phyloP scores from a whole-genome alignment of 768 basidiomycete species.

The Pulveroboletus sp. region DNA sequence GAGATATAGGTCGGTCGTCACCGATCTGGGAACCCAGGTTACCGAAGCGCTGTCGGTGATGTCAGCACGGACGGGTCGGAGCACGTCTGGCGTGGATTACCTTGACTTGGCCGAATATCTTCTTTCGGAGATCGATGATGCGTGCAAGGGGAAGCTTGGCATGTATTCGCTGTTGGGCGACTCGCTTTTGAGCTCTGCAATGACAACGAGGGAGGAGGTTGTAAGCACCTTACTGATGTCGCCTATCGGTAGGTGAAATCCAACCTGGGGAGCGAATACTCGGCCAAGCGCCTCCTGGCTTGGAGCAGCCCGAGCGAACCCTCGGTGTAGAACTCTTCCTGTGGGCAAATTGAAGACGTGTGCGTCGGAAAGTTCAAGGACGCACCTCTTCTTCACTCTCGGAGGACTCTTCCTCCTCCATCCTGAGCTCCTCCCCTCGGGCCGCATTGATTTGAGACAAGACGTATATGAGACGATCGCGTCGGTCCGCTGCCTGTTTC shows the following conservation, averaged over 20 bases:
- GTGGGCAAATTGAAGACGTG: slow-evolving; percentile 10
- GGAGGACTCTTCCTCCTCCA: slow-evolving; percentile 65
- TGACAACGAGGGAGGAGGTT: slow-evolving; percentile 37
- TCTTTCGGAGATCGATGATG: slow-evolving; percentile 90
- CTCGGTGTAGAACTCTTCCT: slow-evolving; percentile 95
- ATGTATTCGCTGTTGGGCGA: slow-evolving; percentile 90
- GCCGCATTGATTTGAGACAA: slow-evolving; percentile 91
- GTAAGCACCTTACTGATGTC: slow-evolving; percentile 75
- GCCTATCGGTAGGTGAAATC: slow-evolving; percentile 58
- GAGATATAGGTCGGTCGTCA: slow-evolving; percentile 90
- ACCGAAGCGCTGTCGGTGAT: slow-evolving; percentile 62
- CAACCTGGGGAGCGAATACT: slow-evolving; percentile 94
- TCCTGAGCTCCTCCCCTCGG: slow-evolving; percentile 71
- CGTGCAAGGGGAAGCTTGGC: slow-evolving; percentile 81
- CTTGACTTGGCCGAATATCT: slow-evolving; percentile 85
- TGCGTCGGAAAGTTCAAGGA: slow-evolving; percentile 1
- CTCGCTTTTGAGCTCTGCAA: slow-evolving; percentile 90
- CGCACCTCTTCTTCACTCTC: slow-evolving; percentile 75
- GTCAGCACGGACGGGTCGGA: background rate
- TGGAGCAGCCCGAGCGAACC: slow-evolving; percentile 85
- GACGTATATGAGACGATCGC: slow-evolving; percentile 93
- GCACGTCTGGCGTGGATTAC: slow-evolving; percentile 38
- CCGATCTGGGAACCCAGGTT: slow-evolving; percentile 98
- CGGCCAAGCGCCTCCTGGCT: slow-evolving; percentile 81
- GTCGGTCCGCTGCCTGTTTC: slow-evolving; percentile 83